phyloP scores from a whole-genome alignment of 1,284 basidiomycete genomes.

The Rhodofomes roseus region DNA sequence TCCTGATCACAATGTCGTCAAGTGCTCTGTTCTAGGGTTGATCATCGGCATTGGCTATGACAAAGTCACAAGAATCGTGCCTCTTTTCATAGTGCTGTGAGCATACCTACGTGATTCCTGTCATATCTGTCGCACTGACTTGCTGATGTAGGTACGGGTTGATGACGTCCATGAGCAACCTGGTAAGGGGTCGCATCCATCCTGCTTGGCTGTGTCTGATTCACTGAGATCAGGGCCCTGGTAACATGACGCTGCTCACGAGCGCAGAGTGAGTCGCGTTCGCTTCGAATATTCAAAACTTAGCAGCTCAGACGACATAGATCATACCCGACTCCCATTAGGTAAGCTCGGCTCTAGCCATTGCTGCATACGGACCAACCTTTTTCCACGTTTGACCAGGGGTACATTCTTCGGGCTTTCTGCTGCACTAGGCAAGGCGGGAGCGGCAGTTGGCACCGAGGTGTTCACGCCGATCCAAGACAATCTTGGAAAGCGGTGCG shows the following conservation, averaged over 20 bases:
- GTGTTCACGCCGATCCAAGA: conserved; percentile 74
- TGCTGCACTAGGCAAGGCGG: conserved; percentile 72
- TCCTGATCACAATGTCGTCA: neutral
- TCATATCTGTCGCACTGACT: conserved; percentile 43
- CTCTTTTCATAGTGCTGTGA: conserved; percentile 1
- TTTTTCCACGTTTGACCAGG: conserved; percentile 24
- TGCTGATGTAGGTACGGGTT: conserved; percentile 49
- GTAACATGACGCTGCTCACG: conserved; percentile 67
- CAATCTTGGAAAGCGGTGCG: conserved; percentile 57
- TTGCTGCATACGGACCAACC: too few relatives aligned
- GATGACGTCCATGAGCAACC: conserved; percentile 66
- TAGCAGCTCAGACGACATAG: conserved; percentile 23
- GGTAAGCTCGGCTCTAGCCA: conserved; percentile 40
- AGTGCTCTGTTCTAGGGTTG: neutral
- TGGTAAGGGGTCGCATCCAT: conserved; percentile 32
- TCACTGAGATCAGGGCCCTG: conserved; percentile 51
- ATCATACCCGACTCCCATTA: conserved; percentile 65
- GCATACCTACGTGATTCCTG: conserved; percentile 16
- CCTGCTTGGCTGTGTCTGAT: neutral
- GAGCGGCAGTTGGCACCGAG: conserved; percentile 75
- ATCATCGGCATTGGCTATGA: conserved; percentile 6
- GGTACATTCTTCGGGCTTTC: conserved; percentile 72
- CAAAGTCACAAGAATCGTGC: conserved; percentile 1
- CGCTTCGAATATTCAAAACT: neutral
- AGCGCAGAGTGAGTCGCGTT: conserved; percentile 50